Evolutionary conservation across 495 filamentous ascomycete species (phyloP).

Genomic region (Lindgomyces ingoldianus): DNA sequence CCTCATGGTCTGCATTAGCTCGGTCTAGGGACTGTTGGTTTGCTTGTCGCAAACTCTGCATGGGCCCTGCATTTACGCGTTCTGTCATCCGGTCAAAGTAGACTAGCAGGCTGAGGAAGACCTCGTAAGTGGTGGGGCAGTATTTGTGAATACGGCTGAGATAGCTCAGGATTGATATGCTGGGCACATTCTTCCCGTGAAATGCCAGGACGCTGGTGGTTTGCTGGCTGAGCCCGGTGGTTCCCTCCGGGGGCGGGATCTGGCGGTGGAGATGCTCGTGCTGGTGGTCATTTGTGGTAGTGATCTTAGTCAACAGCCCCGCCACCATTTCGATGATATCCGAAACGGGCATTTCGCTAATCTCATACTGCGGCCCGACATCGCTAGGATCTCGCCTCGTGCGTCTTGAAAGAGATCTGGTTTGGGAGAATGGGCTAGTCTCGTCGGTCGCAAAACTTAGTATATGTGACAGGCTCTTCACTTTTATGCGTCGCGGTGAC

Average conservation of each 20-base stretch:
- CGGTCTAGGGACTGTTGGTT: slow-evolving; percentile 44
- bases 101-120: slow-evolving; percentile 90
- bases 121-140: slow-evolving; percentile 97
- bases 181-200: slow-evolving; percentile 97
- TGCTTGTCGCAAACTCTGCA: slow-evolving; percentile 52
- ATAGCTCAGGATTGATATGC: slow-evolving; percentile 95
- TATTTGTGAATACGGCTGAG: slow-evolving; percentile 97
- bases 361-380: slow-evolving; percentile 75
- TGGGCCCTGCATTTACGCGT: slow-evolving; percentile 75
- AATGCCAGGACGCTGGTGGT: slow-evolving; percentile 96
- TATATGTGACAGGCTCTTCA: slow-evolving; percentile 84
- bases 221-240: slow-evolving; percentile 68
- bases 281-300: slow-evolving; percentile 91
- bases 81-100: slow-evolving; percentile 99
- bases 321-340: slow-evolving; percentile 99
- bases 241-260: slow-evolving; percentile 66
- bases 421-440: slow-evolving; percentile 49
- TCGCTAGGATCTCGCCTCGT: slow-evolving; percentile 48
- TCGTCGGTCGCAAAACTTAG: slow-evolving; percentile 81
- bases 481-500: slow-evolving; percentile 75
- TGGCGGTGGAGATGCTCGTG: slow-evolving; percentile 78
- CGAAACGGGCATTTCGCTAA: slow-evolving; percentile 94
- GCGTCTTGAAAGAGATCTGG: slow-evolving; percentile 41
- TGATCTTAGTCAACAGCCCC: slow-evolving; percentile 96
- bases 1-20: slow-evolving; percentile 18